Percentiles rank a stretch among this genome's conserved stretches.
Evolutionary conservation across 148 eudicot genomes (phyloP).

Genomic region (Gaultheria prostrata): DNA sequence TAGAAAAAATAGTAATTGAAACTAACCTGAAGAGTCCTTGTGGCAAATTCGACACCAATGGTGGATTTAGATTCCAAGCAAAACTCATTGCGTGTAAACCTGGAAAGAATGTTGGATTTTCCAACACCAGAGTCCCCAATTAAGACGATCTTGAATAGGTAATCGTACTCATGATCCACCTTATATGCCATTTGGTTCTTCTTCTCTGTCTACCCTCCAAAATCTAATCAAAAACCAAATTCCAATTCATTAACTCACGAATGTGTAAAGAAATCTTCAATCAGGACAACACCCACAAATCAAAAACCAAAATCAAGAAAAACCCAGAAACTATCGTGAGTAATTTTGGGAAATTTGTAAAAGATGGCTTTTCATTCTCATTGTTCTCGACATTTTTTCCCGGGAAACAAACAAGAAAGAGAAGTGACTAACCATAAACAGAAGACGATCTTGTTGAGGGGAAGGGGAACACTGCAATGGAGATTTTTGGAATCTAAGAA

Average conservation of each 20-base stretch:
- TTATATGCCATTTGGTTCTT: slow-evolving; percentile 53
- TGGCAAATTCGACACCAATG: slow-evolving; percentile 79
- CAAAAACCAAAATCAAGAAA: neutral
- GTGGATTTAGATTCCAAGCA: slow-evolving; percentile 81
- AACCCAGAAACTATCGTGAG: neutral
- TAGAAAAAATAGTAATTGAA: slow-evolving; percentile 10
- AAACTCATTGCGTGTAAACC: slow-evolving; percentile 73
- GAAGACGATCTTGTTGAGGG: slow-evolving; percentile 7
- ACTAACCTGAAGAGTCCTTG: slow-evolving; percentile 67
- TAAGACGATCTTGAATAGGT: slow-evolving; percentile 71
- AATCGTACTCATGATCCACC: slow-evolving; percentile 76
- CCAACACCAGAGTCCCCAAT: slow-evolving; percentile 83
- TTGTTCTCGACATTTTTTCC: neutral
- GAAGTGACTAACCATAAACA: slow-evolving; percentile 12
- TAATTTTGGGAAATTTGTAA: neutral
- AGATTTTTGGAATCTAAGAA: neutral
- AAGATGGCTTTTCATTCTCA: neutral
- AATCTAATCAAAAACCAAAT: slow-evolving; percentile 18
- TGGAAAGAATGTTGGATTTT: slow-evolving; percentile 71
- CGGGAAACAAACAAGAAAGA: neutral
- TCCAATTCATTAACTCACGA: slow-evolving; percentile 4
- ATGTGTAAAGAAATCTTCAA: neutral
- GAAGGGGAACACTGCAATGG: slow-evolving; percentile 5
- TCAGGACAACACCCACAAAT: neutral
- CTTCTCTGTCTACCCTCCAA: slow-evolving; percentile 17